Conservation (phyloP, 257 asterid species). For the Lycium ferocissimum region DNA sequence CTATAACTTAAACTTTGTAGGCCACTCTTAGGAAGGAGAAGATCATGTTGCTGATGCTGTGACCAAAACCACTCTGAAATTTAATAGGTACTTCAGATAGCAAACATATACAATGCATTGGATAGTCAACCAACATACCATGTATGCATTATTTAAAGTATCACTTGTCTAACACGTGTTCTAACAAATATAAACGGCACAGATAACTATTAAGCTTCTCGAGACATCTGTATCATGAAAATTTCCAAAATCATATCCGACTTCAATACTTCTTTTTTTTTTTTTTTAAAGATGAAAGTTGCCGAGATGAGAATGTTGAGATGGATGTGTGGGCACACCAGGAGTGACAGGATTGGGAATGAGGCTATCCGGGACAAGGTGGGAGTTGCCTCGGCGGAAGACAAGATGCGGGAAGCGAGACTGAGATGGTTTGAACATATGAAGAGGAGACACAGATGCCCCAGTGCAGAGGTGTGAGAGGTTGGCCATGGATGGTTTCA, state of each 20-base stretch:
- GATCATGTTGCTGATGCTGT: neutral
- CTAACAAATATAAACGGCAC: neutral
- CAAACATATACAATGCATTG: neutral
- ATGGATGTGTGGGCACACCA: too few species aligned
- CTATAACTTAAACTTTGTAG: neutral
- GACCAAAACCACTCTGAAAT: neutral
- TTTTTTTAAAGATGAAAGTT: too few species aligned
- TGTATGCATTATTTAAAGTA: neutral
- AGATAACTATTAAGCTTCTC: neutral
- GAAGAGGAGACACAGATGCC: too few species aligned
- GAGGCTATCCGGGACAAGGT: too few species aligned
- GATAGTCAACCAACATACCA: neutral
- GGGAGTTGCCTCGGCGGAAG: too few species aligned
- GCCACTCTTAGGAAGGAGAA: conserved; percentile 3
- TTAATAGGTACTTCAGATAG: neutral
- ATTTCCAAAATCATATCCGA: neutral
- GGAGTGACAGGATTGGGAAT: too few species aligned
- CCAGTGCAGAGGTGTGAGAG: too few species aligned
- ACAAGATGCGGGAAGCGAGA: too few species aligned
- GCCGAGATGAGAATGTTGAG: too few species aligned
- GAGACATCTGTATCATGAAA: neutral
- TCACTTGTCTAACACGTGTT: neutral
- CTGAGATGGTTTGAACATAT: too few species aligned
- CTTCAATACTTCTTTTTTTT: neutral
- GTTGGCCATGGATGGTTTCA: too few species aligned